Evolutionary conservation across 2,329 filamentous ascomycete genomes (phyloP), one percentile per base, ranked within the genome.

Genomic region (Calonectria pseudoturangicola): DNA sequence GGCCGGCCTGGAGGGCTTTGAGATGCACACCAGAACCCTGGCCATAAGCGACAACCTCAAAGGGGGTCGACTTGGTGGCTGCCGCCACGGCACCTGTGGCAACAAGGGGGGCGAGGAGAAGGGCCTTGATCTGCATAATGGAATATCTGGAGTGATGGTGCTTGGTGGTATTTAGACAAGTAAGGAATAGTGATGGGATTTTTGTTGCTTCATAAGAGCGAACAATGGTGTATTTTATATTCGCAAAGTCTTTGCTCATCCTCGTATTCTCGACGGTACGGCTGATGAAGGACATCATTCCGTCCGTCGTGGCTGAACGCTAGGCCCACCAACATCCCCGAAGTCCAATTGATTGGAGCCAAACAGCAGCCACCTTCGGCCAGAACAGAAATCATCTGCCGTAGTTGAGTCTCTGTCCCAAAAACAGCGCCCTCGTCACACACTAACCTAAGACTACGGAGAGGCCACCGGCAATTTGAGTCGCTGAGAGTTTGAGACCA

Each of bases 21-120:
- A 86, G 87, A 76, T 92, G 89, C 28, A 92, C 83, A 2, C 77
- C 80, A 66, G 83, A 87, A 75, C 84, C 87, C 41, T 88, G 88
- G 74, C 85, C 86, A 68, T 90, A 85, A 69, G 88, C 82, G 78
- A 90, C 82, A 69, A 91, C 72, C 75, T 84, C 82, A 80, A 92
- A 92, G 65, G 82, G 80, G 56, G 83, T 80, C 48, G 78, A 73
- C 39, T 76, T 76, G 63, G 77, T 73, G 60, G 81, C 8, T 48
- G 45, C 80, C 27, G 80, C 66, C 73, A 76, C 76, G 65, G 80
- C 66, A 75, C 80, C 79, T 25, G 77, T 74, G 64, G 78, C 75
- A 47, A 77, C 43, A 72, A 80, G 75, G 68, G 78, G 75, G 67
- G 76, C 74, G 65, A 80, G 50, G 73, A 78, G 72, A 65, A 79